Evolutionary conservation across 1,284 basidiomycete species (phyloP).

Genomic region (Melampsora occidentalis): DNA sequence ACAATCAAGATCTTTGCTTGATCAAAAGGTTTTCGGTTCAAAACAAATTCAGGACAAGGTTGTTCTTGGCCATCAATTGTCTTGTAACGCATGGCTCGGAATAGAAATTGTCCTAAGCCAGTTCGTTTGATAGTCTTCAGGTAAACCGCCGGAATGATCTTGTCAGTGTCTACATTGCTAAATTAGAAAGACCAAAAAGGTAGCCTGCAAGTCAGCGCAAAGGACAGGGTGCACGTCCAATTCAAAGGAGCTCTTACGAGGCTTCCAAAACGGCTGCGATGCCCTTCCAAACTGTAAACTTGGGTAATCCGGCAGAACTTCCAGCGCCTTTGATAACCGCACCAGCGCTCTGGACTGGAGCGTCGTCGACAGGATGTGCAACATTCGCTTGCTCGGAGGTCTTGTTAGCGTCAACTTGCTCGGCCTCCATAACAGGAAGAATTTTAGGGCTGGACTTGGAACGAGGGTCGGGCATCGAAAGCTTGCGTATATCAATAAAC

Average conservation of each 20-base stretch:
- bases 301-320: conserved; percentile 61
- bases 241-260: conserved; percentile 58
- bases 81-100: conserved; percentile 78
- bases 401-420: conserved; percentile 51
- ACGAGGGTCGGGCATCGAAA: conserved; percentile 60
- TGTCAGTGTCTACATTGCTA: conserved; percentile 87
- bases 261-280: conserved; percentile 42
- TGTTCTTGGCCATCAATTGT: conserved; percentile 61
- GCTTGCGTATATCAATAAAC: conserved; percentile 80
- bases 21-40: conserved; percentile 80
- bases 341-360: conserved; percentile 49
- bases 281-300: conserved; percentile 62
- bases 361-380: conserved; percentile 48
- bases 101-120: conserved; percentile 82
- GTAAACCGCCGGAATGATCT: conserved; percentile 72
- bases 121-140: conserved; percentile 81
- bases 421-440: conserved; percentile 60
- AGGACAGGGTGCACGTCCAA: conserved; percentile 66
- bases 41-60: conserved; percentile 77
- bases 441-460: conserved; percentile 23
- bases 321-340: conserved; percentile 62
- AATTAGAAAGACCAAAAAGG: background rate
- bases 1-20: conserved; percentile 80
- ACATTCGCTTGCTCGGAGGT: conserved; percentile 46
- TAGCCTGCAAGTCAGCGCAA: background rate